A percentile compares a stretch with the other conserved stretches of the same genome.
Conservation (phyloP, 2,329 filamentous ascomycete species). For the Botryotinia convoluta region DNA sequence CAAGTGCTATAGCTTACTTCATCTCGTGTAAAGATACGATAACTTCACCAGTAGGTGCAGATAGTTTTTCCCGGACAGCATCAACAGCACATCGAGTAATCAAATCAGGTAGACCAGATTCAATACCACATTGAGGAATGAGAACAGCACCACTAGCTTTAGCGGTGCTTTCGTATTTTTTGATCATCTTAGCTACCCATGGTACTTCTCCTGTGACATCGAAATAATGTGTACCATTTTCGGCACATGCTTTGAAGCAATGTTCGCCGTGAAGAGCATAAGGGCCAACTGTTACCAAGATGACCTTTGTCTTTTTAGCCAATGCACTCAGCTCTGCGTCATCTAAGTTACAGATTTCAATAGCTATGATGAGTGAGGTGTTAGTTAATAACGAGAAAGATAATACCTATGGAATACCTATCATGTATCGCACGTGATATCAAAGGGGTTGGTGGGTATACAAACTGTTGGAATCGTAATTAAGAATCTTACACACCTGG, state of each 20-base stretch:
- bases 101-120: constrained; percentile 61
- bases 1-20: constrained; percentile 36
- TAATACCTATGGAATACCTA: not conserved
- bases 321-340: constrained; percentile 48
- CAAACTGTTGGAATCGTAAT: not conserved
- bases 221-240: constrained; percentile 62
- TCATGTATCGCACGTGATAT: not conserved
- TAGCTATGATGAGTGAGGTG: constrained; percentile 39
- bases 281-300: constrained; percentile 60
- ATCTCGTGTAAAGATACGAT: constrained; percentile 49
- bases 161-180: constrained; percentile 54
- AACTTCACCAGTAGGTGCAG: constrained; percentile 52
- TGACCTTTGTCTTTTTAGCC: constrained; percentile 54
- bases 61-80: constrained; percentile 49
- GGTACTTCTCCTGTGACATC: constrained; percentile 61
- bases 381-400: not conserved
- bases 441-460: not conserved
- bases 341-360: constrained; percentile 52
- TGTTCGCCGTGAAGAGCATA: constrained; percentile 56
- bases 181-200: constrained; percentile 58
- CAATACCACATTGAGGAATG: constrained; percentile 60
- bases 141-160: constrained; percentile 55
- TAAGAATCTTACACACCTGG: constrained; percentile 55
- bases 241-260: constrained; percentile 60
- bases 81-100: constrained; percentile 51